Evolutionary conservation across 2,329 filamentous ascomycete genomes (phyloP).

Genomic region (Pyrenochaeta sp.): DNA sequence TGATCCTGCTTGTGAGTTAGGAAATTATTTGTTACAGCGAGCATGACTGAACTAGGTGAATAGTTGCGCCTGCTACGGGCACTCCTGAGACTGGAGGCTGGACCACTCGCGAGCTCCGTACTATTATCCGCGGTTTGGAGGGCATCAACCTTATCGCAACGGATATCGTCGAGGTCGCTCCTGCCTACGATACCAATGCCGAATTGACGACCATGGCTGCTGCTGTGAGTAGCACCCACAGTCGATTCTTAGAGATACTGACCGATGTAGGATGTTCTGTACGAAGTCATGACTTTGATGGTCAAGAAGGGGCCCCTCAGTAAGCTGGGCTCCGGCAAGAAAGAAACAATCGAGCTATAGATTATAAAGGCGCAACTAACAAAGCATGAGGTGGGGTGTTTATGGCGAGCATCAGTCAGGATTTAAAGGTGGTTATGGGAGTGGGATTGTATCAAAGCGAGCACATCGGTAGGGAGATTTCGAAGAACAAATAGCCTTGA

Average conservation of each 20-base stretch:
- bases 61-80: slow-evolving; percentile 75
- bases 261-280: slow-evolving; percentile 64
- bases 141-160: slow-evolving; percentile 73
- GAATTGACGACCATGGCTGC: slow-evolving; percentile 78
- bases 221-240: slow-evolving; percentile 54
- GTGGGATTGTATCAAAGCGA: too few relatives aligned
- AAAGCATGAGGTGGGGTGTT: background rate
- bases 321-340: slow-evolving; percentile 49
- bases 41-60: slow-evolving; percentile 5
- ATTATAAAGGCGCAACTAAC: background rate
- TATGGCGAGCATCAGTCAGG: background rate
- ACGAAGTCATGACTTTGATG: slow-evolving; percentile 84
- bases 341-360: slow-evolving; percentile 39
- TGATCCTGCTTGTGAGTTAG: slow-evolving; percentile 75
- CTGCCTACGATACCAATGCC: slow-evolving; percentile 76
- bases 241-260: slow-evolving; percentile 6
- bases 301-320: slow-evolving; percentile 78
- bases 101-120: slow-evolving; percentile 76
- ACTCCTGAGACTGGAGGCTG: slow-evolving; percentile 81
- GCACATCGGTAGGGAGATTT: too few relatives aligned
- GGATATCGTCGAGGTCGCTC: slow-evolving; percentile 78
- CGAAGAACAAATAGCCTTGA: too few relatives aligned
- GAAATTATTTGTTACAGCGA: background rate
- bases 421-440: too few relatives aligned
- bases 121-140: slow-evolving; percentile 74